A percentile compares a stretch with the other conserved stretches of the same genome.
These are phyloP conservation scores for Dioszegia aurantiaca DNA, from an alignment of 768 basidiomycete genomes.

Conservation along the genomic window DNA sequence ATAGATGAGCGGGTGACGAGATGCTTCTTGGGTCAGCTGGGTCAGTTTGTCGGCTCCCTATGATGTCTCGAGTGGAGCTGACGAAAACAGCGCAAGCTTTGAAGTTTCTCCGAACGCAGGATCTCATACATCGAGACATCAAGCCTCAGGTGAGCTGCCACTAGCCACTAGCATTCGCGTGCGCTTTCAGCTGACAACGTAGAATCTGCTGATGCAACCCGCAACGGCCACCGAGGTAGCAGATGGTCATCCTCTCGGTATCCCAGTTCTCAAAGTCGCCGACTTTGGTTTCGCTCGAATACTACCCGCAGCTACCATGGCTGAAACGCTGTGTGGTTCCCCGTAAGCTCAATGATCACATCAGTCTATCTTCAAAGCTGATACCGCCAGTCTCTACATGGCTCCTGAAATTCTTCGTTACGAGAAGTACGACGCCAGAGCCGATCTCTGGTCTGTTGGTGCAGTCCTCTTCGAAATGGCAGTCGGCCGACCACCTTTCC, in stretches of 20 bases:
- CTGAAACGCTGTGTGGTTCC: constrained; percentile 95
- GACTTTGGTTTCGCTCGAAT: constrained; percentile 97
- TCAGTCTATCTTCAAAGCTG: not conserved
- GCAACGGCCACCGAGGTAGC: constrained; percentile 74
- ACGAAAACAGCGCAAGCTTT: constrained; percentile 71
- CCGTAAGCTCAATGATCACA: constrained; percentile 63
- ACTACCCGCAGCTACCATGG: constrained; percentile 86
- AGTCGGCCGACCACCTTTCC: constrained; percentile 88
- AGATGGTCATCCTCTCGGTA: constrained; percentile 82
- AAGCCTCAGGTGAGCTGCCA: constrained; percentile 68
- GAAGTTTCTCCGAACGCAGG: constrained; percentile 81
- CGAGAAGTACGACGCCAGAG: constrained; percentile 96
- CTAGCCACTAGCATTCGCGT: not conserved
- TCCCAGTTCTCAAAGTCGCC: constrained; percentile 92
- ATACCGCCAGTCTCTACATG: constrained; percentile 81
- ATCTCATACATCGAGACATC: constrained; percentile 94
- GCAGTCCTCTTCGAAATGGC: constrained; percentile 95
- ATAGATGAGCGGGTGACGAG: constrained; percentile 85
- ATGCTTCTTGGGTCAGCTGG: constrained; percentile 86
- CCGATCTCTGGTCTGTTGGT: constrained; percentile 96
- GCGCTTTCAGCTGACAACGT: constrained; percentile 15
- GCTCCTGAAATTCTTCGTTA: constrained; percentile 96
- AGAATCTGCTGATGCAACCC: constrained; percentile 89
- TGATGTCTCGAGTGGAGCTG: constrained; percentile 1
- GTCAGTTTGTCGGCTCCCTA: constrained; percentile 55